phyloP scores from a whole-genome alignment of 2,329 filamentous ascomycete species.

The Cytospora piceicola region DNA sequence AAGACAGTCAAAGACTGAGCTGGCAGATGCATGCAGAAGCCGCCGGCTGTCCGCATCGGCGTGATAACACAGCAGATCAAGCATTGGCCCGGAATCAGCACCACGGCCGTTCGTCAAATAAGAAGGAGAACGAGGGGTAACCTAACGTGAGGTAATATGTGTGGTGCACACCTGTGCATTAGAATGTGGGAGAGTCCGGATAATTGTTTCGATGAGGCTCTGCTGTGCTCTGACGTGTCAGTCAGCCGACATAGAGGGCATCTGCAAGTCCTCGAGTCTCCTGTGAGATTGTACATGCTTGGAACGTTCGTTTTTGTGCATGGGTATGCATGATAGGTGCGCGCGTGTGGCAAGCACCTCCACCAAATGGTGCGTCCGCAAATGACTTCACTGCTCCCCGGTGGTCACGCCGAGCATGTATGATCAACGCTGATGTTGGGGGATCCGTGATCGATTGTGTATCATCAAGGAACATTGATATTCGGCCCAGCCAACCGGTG shows the following conservation, averaged over 20 bases:
- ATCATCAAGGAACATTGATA: not conserved
- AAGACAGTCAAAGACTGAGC: not conserved
- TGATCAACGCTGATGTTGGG: not conserved
- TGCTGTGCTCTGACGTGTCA: constrained; percentile 31
- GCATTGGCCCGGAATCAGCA: constrained; percentile 13
- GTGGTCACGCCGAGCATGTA: not conserved
- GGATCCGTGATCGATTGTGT: not conserved
- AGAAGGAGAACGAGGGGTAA: constrained; percentile 22
- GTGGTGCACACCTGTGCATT: constrained; percentile 18
- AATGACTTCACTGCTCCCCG: constrained; percentile 20
- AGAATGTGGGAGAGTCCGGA: constrained; percentile 10
- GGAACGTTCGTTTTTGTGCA: constrained; percentile 1
- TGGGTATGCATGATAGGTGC: constrained; percentile 5
- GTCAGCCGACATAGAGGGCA: constrained; percentile 27
- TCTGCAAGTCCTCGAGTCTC: constrained; percentile 26
- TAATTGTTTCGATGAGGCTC: constrained; percentile 28
- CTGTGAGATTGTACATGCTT: not conserved
- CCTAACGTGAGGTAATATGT: constrained; percentile 12
- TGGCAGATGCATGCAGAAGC: constrained; percentile 10
- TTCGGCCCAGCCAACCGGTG: not conserved
- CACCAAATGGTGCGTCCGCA: constrained; percentile 10
- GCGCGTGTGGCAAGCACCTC: constrained; percentile 20
- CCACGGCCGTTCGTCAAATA: constrained; percentile 9
- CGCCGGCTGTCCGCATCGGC: constrained; percentile 15
- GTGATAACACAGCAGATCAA: constrained; percentile 11